phyloP scores from a whole-genome alignment of 192 early-diverging fungal species.

The Umbelopsis vinacea region DNA sequence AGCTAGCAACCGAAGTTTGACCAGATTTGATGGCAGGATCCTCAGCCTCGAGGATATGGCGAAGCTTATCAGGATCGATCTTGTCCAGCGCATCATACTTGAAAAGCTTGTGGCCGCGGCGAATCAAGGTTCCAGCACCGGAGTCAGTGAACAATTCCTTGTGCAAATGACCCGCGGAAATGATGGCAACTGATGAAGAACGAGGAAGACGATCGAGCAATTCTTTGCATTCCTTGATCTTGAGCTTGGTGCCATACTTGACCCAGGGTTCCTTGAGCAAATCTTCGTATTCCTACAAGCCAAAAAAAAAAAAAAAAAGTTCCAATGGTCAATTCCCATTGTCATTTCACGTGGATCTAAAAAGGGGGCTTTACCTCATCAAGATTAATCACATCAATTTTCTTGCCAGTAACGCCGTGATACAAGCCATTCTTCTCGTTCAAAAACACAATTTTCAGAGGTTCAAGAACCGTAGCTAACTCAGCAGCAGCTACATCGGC shows the following conservation, averaged over 20 bases:
- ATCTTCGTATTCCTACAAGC: slow-evolving; percentile 88
- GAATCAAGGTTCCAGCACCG: slow-evolving; percentile 97
- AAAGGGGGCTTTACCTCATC: slow-evolving; percentile 77
- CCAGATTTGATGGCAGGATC: slow-evolving; percentile 76
- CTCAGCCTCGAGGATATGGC: slow-evolving; percentile 74
- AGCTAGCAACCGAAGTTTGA: slow-evolving; percentile 68
- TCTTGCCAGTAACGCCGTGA: slow-evolving; percentile 92
- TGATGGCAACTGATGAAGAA: slow-evolving; percentile 98
- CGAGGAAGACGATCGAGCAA: slow-evolving; percentile 93
- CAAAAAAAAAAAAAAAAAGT: not conserved
- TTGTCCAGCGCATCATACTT: slow-evolving; percentile 67
- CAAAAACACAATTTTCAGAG: slow-evolving; percentile 95
- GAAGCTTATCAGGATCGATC: slow-evolving; percentile 82
- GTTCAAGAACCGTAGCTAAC: slow-evolving; percentile 93
- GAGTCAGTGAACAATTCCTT: slow-evolving; percentile 99
- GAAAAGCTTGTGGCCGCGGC: slow-evolving; percentile 91
- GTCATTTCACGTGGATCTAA: not conserved
- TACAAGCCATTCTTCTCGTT: slow-evolving; percentile 98
- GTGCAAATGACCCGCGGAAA: slow-evolving; percentile 97
- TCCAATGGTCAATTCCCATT: not conserved
- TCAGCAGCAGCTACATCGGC: slow-evolving; percentile 98
- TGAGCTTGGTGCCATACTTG: slow-evolving; percentile 96
- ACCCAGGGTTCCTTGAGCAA: slow-evolving; percentile 97
- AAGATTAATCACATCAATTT: slow-evolving; percentile 95
- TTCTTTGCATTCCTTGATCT: slow-evolving; percentile 97